Evolutionary conservation across 495 filamentous ascomycete genomes (phyloP).

Genomic region (Tuber magnatum): DNA sequence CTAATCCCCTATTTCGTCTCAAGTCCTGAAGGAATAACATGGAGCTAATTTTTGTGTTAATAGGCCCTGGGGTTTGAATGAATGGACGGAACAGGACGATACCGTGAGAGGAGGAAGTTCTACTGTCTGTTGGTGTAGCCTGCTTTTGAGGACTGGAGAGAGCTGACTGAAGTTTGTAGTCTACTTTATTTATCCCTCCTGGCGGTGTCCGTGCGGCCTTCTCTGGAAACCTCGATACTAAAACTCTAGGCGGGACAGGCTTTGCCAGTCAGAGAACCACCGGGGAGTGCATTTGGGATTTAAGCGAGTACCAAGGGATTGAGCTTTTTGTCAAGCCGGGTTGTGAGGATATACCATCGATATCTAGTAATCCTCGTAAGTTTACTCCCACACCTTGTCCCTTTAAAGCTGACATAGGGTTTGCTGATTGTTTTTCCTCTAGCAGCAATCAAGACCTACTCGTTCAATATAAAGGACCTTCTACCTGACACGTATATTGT

Average conservation of each 20-base stretch:
- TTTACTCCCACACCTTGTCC: background rate
- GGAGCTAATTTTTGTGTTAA: background rate
- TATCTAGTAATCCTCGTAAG: background rate
- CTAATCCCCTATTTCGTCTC: constrained; percentile 33
- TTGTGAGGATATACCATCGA: constrained; percentile 3
- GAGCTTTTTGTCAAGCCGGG: constrained; percentile 42
- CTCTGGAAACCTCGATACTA: constrained; percentile 62
- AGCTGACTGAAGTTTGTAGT: constrained; percentile 48
- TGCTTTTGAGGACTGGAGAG: constrained; percentile 42
- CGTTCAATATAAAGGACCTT: constrained; percentile 64
- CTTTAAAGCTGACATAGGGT: constrained; percentile 9
- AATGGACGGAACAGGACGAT: constrained; percentile 67
- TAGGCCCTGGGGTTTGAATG: constrained; percentile 54
- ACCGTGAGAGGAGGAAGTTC: constrained; percentile 61
- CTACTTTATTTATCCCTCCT: constrained; percentile 24
- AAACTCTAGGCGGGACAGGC: constrained; percentile 70
- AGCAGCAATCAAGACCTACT: constrained; percentile 56
- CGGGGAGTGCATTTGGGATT: constrained; percentile 49
- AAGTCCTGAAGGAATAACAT: background rate
- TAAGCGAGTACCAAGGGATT: constrained; percentile 52
- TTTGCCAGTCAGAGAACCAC: constrained; percentile 71
- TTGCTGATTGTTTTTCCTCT: constrained; percentile 24
- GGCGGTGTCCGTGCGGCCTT: constrained; percentile 47
- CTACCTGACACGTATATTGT: constrained; percentile 42
- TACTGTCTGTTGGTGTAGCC: constrained; percentile 7